Conservation (phyloP, 208 protist genomes). For the Crithidia bombi region DNA sequence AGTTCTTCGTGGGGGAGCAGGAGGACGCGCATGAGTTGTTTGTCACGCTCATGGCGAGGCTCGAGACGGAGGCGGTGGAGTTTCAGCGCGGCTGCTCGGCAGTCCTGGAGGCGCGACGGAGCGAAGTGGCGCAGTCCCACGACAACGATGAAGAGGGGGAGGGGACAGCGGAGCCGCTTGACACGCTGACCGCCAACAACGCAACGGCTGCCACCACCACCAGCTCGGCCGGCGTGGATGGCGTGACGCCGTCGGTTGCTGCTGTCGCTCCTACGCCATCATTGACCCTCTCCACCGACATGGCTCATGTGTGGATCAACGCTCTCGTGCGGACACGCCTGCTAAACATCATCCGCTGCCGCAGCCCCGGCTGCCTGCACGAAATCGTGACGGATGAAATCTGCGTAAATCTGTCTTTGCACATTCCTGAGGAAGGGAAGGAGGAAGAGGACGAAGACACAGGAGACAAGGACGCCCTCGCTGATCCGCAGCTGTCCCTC, state of each 20-base stretch:
- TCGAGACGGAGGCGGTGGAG: slow-evolving; percentile 69
- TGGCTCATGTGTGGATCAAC: slow-evolving; percentile 68
- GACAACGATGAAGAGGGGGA: not conserved
- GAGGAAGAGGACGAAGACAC: slow-evolving; percentile 1
- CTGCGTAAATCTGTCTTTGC: slow-evolving; percentile 71
- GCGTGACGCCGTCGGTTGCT: not conserved
- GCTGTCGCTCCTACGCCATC: too few species aligned
- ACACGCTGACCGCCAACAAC: not conserved
- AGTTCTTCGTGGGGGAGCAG: slow-evolving; percentile 80
- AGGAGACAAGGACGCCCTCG: not conserved
- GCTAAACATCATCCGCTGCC: slow-evolving; percentile 85
- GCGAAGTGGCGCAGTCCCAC: not conserved
- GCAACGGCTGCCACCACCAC: too few species aligned
- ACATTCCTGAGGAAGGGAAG: slow-evolving; percentile 25
- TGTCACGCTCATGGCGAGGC: slow-evolving; percentile 55
- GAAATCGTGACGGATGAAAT: slow-evolving; percentile 78
- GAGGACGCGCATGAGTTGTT: slow-evolving; percentile 89
- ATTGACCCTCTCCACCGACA: slow-evolving; percentile 23
- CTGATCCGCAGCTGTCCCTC: too few species aligned
- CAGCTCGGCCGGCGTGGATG: too few species aligned
- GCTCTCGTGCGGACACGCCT: slow-evolving; percentile 58
- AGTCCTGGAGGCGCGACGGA: slow-evolving; percentile 1
- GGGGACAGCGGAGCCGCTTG: not conserved
- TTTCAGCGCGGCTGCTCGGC: slow-evolving; percentile 36
- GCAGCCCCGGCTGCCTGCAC: slow-evolving; percentile 56